Evolutionary conservation across 257 asterid species (phyloP), one percentile per base, ranked within the genome.

Genomic region (Nicotiana otophora): DNA sequence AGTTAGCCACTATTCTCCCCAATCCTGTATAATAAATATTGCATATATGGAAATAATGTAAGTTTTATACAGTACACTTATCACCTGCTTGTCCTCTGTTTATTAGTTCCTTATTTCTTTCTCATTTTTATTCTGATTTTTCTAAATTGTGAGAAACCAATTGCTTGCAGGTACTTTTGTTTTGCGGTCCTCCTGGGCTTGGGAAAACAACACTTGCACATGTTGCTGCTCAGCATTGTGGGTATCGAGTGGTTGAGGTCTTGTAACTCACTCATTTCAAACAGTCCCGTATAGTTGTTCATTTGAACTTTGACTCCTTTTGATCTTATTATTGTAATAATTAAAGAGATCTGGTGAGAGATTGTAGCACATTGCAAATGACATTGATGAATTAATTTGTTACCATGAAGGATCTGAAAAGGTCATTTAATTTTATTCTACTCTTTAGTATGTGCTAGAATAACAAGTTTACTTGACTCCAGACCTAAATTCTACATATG

Each of bases 131-230:
- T 39, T 67, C 54, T 72, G 15, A 58, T 54, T 63, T 26, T 15
- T 39, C 17, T 51, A 23, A 81, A 62, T 78, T 82, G 76, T 7
- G 26, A 68, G 76, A 78, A 20, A 82, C 81, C 84, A 76, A 77
- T 28, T 51, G 80, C 78, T 83, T 75, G 78, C 97, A 96, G 99
- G 87, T 96, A 88, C 93, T 96, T 82, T 89, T 96, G 90, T 98
- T 96, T 82, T 96, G 98, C 82, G 99, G 99, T 5, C 92, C 99
- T 84, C 99, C 99, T 55, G 99, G 99, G 80, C 96, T 96, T 84
- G 99, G 99, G 86, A 96, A 96, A 91, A 96, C 99, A 67, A 96
- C 99, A 3, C 97, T 96, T 87, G 99, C 99, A 75, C 99, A 96
- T 90, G 96, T 96, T 78, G 98, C 98, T 72, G 99, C 99, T 77